Evolutionary conservation across 805 yeast species (phyloP).

Genomic region (Metschnikowia aberdeeniae): DNA sequence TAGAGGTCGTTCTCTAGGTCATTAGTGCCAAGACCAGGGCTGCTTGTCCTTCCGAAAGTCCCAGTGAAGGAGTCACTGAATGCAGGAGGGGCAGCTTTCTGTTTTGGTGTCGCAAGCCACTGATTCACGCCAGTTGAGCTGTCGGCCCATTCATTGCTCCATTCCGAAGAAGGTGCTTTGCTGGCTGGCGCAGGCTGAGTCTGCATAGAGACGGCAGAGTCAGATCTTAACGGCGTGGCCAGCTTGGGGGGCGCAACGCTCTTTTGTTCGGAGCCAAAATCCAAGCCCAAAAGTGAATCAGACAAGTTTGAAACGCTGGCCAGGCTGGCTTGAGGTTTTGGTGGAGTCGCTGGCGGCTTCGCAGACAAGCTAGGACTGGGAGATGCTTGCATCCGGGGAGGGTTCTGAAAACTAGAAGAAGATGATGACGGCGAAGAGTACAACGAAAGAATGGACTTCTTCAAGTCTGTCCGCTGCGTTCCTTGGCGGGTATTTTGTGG

Average conservation of each 20-base stretch:
- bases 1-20: conserved; percentile 58
- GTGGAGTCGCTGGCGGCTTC: conserved; percentile 2
- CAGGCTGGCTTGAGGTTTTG: conserved; percentile 4
- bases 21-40: not conserved
- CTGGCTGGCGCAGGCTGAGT: not conserved
- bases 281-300: conserved; percentile 22
- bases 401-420: conserved; percentile 20
- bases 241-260: not conserved
- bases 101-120: conserved; percentile 7
- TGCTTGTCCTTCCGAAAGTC: conserved; percentile 7
- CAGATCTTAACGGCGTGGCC: not conserved
- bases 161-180: conserved; percentile 8
- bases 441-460: conserved; percentile 84
- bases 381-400: not conserved
- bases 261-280: conserved; percentile 11
- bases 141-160: conserved; percentile 38
- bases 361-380: not conserved
- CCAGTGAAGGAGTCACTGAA: conserved; percentile 8
- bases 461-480: conserved; percentile 51
- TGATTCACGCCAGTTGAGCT: conserved; percentile 14
- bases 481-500: conserved; percentile 9
- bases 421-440: conserved; percentile 64
- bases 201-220: not conserved
- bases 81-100: not conserved
- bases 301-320: conserved; percentile 12